Base-by-base conservation (phyloP, 2,329 filamentous ascomycete genomes). In the Colletotrichum theobromicola region DNA sequence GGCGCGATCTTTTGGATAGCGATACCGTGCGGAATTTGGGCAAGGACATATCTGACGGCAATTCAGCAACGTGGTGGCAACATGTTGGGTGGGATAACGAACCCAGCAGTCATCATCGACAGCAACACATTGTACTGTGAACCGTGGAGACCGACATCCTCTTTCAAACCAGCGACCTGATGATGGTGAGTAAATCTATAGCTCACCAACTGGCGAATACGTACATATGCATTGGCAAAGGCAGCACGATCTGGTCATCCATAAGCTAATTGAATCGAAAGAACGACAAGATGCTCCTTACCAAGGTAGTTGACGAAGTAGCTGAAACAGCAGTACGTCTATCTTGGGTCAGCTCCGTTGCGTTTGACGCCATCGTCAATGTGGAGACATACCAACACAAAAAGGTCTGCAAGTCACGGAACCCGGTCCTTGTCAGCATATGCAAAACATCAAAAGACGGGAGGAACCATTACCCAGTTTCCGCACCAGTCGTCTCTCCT, bases 1-100 rank as follows among this genome's bases (percentile, higher is more conserved):
- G 87, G 88, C 24, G 84, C 83, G 63, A 90, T 77, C 72, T 88
- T 87, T 76, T 89, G 86, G 24, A 90, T 81, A 8, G 86, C 85
- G 9, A 88, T 77, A 58, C 85, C 86, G 42, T 83, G 83, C 0
- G 85, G 85, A 2, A 88, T 80, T 75, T 89, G 87, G 4, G 87
- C 87, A 13, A 74, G 26, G 18, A 68, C 66, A 34, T 68, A 65
- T 53, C 62, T 65, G 30, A n/a, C 10, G 8, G 13, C 30, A 3
- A 8, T 30, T 70, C 30, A 57, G 67, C 16, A 18, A 30, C 13
- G 18, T 18, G 8, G 13, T 12, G n/a, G 53, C 16, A 8, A 30
- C 18, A 18, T 50, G 0, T 64, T 37, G 35, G 16, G 12, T 35
- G 18, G 6, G 87, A 21, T 50, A 18, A 79, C 77, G 13, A 80